Percentiles rank a stretch among this genome's conserved stretches.
Conservation (phyloP, 139 green algal species). For the Picochlorum sp. region DNA sequence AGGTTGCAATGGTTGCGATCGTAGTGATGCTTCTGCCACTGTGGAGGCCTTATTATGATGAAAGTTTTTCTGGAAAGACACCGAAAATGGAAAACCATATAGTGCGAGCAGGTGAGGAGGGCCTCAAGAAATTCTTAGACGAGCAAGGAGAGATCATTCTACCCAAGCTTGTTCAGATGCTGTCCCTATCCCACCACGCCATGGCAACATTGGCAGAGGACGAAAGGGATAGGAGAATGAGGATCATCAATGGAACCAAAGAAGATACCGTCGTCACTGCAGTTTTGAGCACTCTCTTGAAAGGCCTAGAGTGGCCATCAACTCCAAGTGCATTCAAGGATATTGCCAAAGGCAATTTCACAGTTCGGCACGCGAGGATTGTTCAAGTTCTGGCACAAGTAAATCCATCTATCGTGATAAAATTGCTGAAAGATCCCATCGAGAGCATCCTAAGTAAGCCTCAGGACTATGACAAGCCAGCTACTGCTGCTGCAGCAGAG, state of each 20-base stretch:
- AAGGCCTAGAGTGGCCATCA: slow-evolving; percentile 7
- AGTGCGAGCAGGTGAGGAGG: neutral
- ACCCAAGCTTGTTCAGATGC: no score
- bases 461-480: slow-evolving; percentile 27
- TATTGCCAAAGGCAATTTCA: neutral
- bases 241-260: neutral
- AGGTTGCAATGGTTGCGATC: slow-evolving; percentile 24
- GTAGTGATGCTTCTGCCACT: neutral
- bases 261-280: slow-evolving; percentile 3
- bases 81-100: neutral
- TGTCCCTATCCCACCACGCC: no score
- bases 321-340: neutral
- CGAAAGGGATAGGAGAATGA: neutral
- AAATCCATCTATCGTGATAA: neutral
- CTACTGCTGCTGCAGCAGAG: slow-evolving; percentile 44
- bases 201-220: no score
- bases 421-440: neutral
- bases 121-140: no score
- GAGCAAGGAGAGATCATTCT: no score
- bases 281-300: slow-evolving; percentile 3
- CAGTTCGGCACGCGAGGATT: neutral
- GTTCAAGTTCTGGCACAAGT: neutral
- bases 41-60: neutral
- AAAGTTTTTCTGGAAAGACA: neutral
- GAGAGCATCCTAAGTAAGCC: slow-evolving; percentile 20